These are phyloP conservation scores for Nasturtium officinale DNA, from an alignment of 345 rosid species.

Conservation along the genomic window DNA sequence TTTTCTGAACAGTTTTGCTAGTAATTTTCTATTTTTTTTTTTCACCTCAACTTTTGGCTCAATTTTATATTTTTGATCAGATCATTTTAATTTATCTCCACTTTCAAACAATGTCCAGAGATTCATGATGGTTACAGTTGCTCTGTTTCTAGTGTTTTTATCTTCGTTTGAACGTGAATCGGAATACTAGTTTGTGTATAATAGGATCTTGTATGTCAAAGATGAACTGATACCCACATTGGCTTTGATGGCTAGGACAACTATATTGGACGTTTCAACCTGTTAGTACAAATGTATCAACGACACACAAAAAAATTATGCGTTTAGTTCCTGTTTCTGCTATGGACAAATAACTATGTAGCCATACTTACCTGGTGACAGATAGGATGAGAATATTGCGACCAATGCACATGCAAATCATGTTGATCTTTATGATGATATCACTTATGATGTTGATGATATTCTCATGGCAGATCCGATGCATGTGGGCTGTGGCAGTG, in stretches of 20 bases:
- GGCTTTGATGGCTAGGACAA: slow-evolving; percentile 25
- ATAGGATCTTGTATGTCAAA: not conserved
- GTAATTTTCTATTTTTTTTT: no score
- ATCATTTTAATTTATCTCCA: no score
- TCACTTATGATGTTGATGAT: slow-evolving; percentile 38
- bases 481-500: slow-evolving; percentile 36
- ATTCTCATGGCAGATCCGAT: slow-evolving; percentile 37
- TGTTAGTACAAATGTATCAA: slow-evolving; percentile 22
- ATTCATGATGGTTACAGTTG: not conserved
- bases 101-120: no score
- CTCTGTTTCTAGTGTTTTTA: not conserved
- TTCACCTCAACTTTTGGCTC: not conserved
- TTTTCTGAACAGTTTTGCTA: no score
- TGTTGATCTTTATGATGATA: slow-evolving; percentile 33
- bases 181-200: not conserved
- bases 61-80: no score
- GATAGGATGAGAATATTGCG: slow-evolving; percentile 33
- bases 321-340: not conserved
- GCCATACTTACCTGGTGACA: slow-evolving; percentile 35
- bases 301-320: slow-evolving; percentile 33
- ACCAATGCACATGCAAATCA: slow-evolving; percentile 38
- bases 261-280: not conserved
- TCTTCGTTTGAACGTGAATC: not conserved
- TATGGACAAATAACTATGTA: slow-evolving; percentile 34
- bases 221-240: not conserved